Percentiles rank a stretch among this genome's conserved stretches.
Conservation (phyloP, 2,329 filamentous ascomycete species). For the Penicillium paneum region DNA sequence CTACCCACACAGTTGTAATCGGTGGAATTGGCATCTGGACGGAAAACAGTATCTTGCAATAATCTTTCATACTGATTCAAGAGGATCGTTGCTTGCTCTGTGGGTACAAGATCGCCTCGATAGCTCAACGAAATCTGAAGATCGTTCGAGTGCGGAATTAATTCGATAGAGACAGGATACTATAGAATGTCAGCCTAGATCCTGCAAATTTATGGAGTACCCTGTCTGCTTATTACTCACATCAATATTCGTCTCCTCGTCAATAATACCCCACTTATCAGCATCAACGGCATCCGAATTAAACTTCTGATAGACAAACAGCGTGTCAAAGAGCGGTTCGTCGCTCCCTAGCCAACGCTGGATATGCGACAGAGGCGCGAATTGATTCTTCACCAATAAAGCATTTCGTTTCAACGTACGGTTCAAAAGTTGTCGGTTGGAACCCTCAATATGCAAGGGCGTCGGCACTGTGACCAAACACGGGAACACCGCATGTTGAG, state of each 20-base stretch:
- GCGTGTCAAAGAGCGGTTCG: constrained; percentile 72
- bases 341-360: constrained; percentile 68
- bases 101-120: constrained; percentile 62
- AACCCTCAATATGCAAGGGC: constrained; percentile 53
- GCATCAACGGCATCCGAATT: constrained; percentile 21
- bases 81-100: constrained; percentile 64
- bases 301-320: constrained; percentile 77
- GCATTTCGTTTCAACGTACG: constrained; percentile 65
- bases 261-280: constrained; percentile 57
- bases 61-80: constrained; percentile 69
- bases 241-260: constrained; percentile 69
- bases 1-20: constrained; percentile 35
- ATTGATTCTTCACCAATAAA: constrained; percentile 65
- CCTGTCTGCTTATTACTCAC: constrained; percentile 28
- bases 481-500: constrained; percentile 64
- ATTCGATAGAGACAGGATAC: constrained; percentile 77
- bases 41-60: constrained; percentile 57
- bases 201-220: neutral
- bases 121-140: constrained; percentile 66
- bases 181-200: constrained; percentile 23
- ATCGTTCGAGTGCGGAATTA: constrained; percentile 56
- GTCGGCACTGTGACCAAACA: constrained; percentile 80
- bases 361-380: constrained; percentile 66
- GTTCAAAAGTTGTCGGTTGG: constrained; percentile 57
- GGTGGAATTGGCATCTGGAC: constrained; percentile 43